Percentiles rank a stretch among this genome's conserved stretches.
These are phyloP conservation scores for Holtermannia corniformis DNA, from an alignment of 768 basidiomycete species.

Conservation along the genomic window DNA sequence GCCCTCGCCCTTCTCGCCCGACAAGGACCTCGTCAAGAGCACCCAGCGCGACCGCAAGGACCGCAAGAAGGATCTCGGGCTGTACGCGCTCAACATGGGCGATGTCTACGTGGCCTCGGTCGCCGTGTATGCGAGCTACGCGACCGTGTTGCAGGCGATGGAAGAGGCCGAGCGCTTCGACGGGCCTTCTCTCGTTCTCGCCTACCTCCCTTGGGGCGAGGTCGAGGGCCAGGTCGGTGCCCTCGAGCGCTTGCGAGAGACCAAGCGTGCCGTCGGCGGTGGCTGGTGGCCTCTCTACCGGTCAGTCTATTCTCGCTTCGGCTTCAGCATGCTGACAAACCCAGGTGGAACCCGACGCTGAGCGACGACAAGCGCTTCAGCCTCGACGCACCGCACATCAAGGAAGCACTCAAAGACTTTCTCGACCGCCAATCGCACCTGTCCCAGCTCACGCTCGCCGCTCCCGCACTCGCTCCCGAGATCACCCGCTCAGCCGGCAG, in stretches of 20 bases:
- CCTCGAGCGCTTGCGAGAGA: conserved; percentile 89
- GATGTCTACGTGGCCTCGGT: conserved; percentile 92
- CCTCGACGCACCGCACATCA: conserved; percentile 86
- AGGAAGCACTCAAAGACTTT: conserved; percentile 86
- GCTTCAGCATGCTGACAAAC: neutral
- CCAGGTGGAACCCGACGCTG: conserved; percentile 74
- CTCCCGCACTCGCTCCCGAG: conserved; percentile 67
- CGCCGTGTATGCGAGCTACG: conserved; percentile 91
- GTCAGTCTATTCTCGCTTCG: neutral
- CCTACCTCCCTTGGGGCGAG: conserved; percentile 78
- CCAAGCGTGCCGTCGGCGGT: conserved; percentile 87
- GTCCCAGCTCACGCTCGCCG: conserved; percentile 74
- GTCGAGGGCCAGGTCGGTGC: conserved; percentile 55
- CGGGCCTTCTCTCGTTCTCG: conserved; percentile 85
- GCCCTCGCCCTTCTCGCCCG: conserved; percentile 72
- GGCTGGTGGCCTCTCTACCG: conserved; percentile 98
- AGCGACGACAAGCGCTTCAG: conserved; percentile 64
- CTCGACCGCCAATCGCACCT: conserved; percentile 94
- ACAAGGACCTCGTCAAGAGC: conserved; percentile 48
- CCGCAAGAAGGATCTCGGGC: conserved; percentile 88
- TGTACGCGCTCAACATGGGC: conserved; percentile 98
- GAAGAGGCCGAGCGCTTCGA: conserved; percentile 81
- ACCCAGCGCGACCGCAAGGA: conserved; percentile 44
- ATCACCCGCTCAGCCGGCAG: conserved; percentile 76
- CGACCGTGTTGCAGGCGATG: conserved; percentile 82